These are phyloP conservation scores for Candida buenavistaensis DNA, from an alignment of 1,139 yeast species.

Conservation along the genomic window DNA sequence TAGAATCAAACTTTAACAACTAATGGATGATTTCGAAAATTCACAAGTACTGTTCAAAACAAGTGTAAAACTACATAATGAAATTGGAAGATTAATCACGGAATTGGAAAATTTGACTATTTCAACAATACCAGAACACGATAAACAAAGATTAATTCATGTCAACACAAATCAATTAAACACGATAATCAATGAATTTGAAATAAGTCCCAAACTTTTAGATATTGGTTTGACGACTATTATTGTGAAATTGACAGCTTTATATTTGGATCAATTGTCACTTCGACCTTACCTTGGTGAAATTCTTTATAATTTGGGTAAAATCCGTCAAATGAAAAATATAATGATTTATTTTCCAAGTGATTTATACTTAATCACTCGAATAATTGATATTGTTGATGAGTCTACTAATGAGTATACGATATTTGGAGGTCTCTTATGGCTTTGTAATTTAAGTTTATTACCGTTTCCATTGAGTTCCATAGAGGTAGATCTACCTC, in stretches of 20 bases:
- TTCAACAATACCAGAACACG: neutral
- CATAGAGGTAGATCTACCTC: constrained; percentile 35
- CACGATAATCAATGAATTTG: constrained; percentile 43
- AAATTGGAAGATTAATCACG: constrained; percentile 10
- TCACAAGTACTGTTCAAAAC: constrained; percentile 18
- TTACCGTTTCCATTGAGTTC: constrained; percentile 66
- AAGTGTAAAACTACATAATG: constrained; percentile 19
- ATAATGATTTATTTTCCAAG: constrained; percentile 59
- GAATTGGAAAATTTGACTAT: constrained; percentile 1
- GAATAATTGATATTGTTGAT: constrained; percentile 26
- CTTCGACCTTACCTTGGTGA: constrained; percentile 18
- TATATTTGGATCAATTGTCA: constrained; percentile 22
- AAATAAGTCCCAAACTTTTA: constrained; percentile 54
- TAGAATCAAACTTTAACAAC: neutral
- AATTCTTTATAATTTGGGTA: constrained; percentile 58
- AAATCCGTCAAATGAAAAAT: constrained; percentile 65
- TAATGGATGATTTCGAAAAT: constrained; percentile 24
- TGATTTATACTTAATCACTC: constrained; percentile 51
- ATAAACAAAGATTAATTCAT: constrained; percentile 3
- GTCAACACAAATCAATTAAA: constrained; percentile 8
- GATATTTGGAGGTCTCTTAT: constrained; percentile 59
- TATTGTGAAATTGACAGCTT: constrained; percentile 27
- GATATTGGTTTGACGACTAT: constrained; percentile 39
- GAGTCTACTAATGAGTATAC: constrained; percentile 48
- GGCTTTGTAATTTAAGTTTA: constrained; percentile 69